A percentile compares a stretch with the other conserved stretches of the same genome.
Conservation (phyloP, 2,329 filamentous ascomycete species). For the Nemania diffusa region DNA sequence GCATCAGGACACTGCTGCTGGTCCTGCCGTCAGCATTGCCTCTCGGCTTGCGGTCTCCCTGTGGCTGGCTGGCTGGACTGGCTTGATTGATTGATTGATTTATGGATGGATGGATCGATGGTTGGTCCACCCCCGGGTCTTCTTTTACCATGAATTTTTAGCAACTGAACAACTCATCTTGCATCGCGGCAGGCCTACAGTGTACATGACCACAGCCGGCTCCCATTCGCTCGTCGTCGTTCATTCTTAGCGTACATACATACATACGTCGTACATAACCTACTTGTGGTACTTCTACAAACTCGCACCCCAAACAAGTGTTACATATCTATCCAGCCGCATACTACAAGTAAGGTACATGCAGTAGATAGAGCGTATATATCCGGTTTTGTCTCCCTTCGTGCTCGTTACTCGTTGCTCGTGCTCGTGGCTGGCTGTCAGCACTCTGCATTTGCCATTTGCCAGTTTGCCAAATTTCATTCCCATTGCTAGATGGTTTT, state of each 20-base stretch:
- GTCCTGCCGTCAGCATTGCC: constrained; percentile 17
- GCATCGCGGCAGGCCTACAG: constrained; percentile 25
- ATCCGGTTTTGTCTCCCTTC: constrained; percentile 8
- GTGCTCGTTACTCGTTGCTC: neutral
- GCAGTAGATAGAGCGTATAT: constrained; percentile 6
- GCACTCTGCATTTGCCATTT: neutral
- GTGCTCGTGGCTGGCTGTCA: neutral
- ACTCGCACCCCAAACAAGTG: constrained; percentile 18
- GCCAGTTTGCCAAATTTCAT: too few species aligned
- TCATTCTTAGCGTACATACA: neutral
- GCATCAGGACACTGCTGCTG: constrained; percentile 5
- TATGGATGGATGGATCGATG: too few species aligned
- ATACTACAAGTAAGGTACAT: too few species aligned
- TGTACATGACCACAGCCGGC: constrained; percentile 18
- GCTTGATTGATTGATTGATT: too few species aligned
- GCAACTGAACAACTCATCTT: constrained; percentile 37
- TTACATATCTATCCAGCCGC: constrained; percentile 25
- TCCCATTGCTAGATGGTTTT: too few species aligned
- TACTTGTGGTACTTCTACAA: constrained; percentile 1
- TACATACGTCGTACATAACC: neutral
- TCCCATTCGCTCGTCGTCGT: constrained; percentile 29
- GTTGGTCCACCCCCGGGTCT: constrained; percentile 2
- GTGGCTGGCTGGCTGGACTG: neutral
- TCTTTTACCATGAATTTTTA: neutral
- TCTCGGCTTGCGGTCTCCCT: neutral